Evolutionary conservation across 257 asterid species (phyloP).

Genomic region (Nicotiana obtusifolia): DNA sequence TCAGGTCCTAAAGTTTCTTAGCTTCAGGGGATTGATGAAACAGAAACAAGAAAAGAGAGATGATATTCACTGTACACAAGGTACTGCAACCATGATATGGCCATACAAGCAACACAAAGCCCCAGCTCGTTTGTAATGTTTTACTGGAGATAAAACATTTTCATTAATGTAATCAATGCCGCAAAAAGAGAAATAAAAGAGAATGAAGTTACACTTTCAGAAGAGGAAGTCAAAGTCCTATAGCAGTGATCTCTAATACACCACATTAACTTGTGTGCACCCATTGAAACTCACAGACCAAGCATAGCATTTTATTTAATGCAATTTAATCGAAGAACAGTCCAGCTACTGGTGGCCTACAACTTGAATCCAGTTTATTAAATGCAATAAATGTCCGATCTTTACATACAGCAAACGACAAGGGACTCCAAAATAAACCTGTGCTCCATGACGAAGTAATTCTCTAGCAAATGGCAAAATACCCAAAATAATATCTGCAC

Average conservation of each 20-base stretch:
- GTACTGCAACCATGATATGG: neutral
- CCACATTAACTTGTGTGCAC: neutral
- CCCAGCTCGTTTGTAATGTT: neutral
- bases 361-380: neutral
- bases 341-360: neutral
- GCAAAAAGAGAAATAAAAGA: neutral
- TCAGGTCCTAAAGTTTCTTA: neutral
- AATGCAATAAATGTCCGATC: neutral
- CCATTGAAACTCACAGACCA: neutral
- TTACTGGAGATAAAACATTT: neutral
- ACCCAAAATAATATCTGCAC: constrained; percentile 93
- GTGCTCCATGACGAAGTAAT: constrained; percentile 76
- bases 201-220: neutral
- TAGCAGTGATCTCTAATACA: neutral
- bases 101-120: neutral
- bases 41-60: neutral
- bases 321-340: neutral
- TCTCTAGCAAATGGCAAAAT: constrained; percentile 93
- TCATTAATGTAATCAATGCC: neutral
- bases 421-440: constrained; percentile 34
- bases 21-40: neutral
- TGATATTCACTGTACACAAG: neutral
- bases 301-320: neutral
- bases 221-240: neutral
- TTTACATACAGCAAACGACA: neutral